These are phyloP conservation scores for Dichotomocladium elegans DNA, from an alignment of 371 early-diverging fungal species.

Conservation along the genomic window DNA sequence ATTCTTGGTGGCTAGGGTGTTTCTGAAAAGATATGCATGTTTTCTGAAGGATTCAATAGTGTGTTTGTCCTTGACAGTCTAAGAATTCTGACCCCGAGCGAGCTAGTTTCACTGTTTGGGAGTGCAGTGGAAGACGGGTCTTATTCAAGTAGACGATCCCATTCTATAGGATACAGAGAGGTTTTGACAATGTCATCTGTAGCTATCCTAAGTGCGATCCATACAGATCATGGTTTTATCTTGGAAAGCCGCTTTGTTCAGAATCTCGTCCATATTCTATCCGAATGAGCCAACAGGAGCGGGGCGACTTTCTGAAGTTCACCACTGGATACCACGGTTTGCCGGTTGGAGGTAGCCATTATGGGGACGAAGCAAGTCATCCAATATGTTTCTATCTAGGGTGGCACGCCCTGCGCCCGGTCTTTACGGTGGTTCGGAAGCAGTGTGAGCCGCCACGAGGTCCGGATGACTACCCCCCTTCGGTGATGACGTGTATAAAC, in stretches of 20 bases:
- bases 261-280: constrained; percentile 62
- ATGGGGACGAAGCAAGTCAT: neutral
- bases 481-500: constrained; percentile 90
- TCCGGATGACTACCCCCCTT: constrained; percentile 75
- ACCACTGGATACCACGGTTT: constrained; percentile 86
- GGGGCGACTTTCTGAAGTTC: constrained; percentile 80
- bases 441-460: constrained; percentile 46
- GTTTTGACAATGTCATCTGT: constrained; percentile 4
- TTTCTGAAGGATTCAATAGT: constrained; percentile 73
- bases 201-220: constrained; percentile 65
- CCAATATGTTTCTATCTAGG: constrained; percentile 36
- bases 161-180: neutral
- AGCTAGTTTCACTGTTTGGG: constrained; percentile 71
- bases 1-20: constrained; percentile 72
- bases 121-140: constrained; percentile 76
- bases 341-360: constrained; percentile 67
- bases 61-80: constrained; percentile 69
- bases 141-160: constrained; percentile 41
- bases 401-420: constrained; percentile 68
- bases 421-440: constrained; percentile 78
- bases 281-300: constrained; percentile 52
- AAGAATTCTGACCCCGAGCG: constrained; percentile 63
- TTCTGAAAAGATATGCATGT: constrained; percentile 62
- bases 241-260: constrained; percentile 64
- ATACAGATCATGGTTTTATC: constrained; percentile 86